phyloP scores from a whole-genome alignment of 176 grass and related monocot species.

The Cenchrus purpureus region DNA sequence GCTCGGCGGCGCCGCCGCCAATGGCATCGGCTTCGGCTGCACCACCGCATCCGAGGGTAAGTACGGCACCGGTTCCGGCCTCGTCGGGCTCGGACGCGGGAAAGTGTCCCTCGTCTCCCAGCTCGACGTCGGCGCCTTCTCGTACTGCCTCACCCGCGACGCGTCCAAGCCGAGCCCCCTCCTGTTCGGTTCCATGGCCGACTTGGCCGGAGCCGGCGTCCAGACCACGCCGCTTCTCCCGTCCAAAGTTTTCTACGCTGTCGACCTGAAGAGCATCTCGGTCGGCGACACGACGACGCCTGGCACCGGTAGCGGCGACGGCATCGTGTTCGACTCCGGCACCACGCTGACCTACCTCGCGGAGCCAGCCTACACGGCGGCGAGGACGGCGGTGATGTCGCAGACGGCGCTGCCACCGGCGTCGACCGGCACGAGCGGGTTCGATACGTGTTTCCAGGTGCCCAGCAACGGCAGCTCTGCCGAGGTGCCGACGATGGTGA shows the following conservation, averaged over 20 bases:
- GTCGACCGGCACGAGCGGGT: background rate
- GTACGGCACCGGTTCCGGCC: too few relatives aligned
- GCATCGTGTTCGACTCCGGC: constrained; percentile 28
- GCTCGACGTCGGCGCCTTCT: background rate
- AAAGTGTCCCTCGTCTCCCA: background rate
- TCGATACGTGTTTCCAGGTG: background rate
- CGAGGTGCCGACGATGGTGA: background rate
- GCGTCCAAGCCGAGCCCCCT: background rate
- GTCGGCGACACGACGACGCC: background rate
- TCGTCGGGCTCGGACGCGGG: too few relatives aligned
- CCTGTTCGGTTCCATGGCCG: background rate
- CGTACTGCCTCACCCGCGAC: background rate
- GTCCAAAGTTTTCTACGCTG: background rate
- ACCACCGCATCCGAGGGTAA: too few relatives aligned
- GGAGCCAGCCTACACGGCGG: background rate
- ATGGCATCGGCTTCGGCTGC: too few relatives aligned
- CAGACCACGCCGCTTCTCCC: constrained; percentile 18
- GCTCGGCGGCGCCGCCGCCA: too few relatives aligned
- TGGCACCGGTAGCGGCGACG: background rate
- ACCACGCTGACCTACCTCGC: constrained; percentile 22
- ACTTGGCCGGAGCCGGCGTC: background rate
- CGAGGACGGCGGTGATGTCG: background rate
- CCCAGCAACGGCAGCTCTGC: background rate
- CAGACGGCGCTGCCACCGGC: background rate
- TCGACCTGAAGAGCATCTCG: constrained; percentile 6